phyloP scores from a whole-genome alignment of 2,329 filamentous ascomycete species.

The Xylogone sp. region DNA sequence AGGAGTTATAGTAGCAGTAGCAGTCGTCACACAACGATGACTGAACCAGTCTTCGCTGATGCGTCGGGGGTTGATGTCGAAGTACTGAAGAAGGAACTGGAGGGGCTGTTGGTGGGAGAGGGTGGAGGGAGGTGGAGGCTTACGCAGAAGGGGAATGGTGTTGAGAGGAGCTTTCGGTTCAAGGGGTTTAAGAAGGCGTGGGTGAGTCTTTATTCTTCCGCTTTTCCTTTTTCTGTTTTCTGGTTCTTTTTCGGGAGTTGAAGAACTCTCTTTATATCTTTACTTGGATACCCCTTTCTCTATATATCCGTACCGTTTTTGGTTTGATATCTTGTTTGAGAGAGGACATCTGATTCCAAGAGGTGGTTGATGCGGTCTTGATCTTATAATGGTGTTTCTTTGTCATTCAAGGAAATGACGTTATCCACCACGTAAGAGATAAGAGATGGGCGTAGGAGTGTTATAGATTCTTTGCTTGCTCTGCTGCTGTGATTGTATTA shows the following conservation, averaged over 20 bases:
- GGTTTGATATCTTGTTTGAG: too few relatives aligned
- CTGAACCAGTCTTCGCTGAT: neutral
- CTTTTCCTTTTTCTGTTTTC: neutral
- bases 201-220: slow-evolving; percentile 38
- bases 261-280: neutral
- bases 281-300: neutral
- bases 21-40: too few relatives aligned
- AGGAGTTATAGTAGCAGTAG: too few relatives aligned
- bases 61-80: neutral
- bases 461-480: too few relatives aligned
- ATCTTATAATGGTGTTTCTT: too few relatives aligned
- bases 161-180: slow-evolving; percentile 60
- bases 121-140: slow-evolving; percentile 45
- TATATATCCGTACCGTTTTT: neutral
- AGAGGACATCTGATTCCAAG: too few relatives aligned
- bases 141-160: slow-evolving; percentile 44
- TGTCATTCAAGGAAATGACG: too few relatives aligned
- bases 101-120: neutral
- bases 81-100: neutral
- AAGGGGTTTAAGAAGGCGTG: slow-evolving; percentile 64
- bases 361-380: too few relatives aligned
- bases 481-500: too few relatives aligned
- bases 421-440: too few relatives aligned
- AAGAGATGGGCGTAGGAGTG: too few relatives aligned
- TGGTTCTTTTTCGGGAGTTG: neutral